A percentile compares a stretch with the other conserved stretches of the same genome.
Conservation (phyloP, 495 filamentous ascomycete genomes). For the Penicillium silybi region DNA sequence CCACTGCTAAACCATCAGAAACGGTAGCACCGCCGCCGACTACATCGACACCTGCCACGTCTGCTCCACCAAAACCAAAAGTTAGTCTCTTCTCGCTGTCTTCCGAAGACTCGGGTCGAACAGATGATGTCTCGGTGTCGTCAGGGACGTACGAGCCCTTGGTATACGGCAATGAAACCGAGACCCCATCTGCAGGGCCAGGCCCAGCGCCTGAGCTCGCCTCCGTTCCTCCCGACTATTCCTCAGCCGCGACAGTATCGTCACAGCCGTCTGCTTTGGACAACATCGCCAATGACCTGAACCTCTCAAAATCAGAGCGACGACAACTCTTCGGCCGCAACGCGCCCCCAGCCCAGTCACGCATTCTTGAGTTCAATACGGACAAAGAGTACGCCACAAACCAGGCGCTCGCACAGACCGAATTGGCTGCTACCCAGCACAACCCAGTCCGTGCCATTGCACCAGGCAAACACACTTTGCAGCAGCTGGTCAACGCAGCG, state of each 20-base stretch:
- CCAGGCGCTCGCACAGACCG: conserved; percentile 47
- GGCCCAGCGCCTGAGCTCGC: conserved; percentile 18
- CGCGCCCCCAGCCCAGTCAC: conserved; percentile 31
- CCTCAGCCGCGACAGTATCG: conserved; percentile 19
- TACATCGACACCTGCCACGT: conserved; percentile 18
- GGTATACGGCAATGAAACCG: conserved; percentile 37
- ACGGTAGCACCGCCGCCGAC: conserved; percentile 4
- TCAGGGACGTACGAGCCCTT: conserved; percentile 46
- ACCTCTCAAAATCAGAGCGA: conserved; percentile 66
- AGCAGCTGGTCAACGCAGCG: conserved; percentile 79
- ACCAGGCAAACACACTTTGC: conserved; percentile 83
- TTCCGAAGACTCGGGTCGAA: conserved; percentile 18
- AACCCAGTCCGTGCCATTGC: conserved; percentile 80
- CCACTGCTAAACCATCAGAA: conserved; percentile 5
- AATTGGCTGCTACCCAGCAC: conserved; percentile 64
- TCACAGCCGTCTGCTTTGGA: conserved; percentile 37
- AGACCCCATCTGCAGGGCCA: conserved; percentile 22
- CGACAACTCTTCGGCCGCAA: conserved; percentile 80
- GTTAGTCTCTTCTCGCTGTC: conserved; percentile 60
- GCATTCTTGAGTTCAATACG: conserved; percentile 76
- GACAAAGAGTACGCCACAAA: conserved; percentile 82
- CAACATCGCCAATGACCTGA: conserved; percentile 66
- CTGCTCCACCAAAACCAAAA: conserved; percentile 43
- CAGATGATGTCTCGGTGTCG: conserved; percentile 4
- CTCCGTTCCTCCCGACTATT: conserved; percentile 5